Evolutionary conservation across 441 rosid species (phyloP), one percentile per base, ranked within the genome.

Genomic region (Euphorbia celastroides): DNA sequence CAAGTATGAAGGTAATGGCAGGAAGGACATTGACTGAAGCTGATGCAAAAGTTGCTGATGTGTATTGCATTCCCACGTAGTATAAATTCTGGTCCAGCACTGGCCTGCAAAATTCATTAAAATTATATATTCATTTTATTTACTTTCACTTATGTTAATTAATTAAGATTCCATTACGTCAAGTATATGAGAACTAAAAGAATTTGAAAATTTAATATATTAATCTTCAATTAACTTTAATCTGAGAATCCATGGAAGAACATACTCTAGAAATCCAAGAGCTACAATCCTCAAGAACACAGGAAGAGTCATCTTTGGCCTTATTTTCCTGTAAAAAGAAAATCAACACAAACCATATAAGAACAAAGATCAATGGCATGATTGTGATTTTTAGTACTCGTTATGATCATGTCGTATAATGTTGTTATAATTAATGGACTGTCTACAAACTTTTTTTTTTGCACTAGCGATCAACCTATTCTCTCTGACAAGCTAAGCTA

Each of bases 1-100:
- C 97, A 85, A 93, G 26, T 50, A 88, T 71, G 69, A 93, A 93
- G 67, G 98, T 93, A 41, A 93, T 70, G 68, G 97, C 96, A 5
- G 97, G 96, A 64, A 93, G 92, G 64, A 84, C 75, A 67, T 90
- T 93, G 75, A 83, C 75, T 0, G 81, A 76, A 23, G 96, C 92
- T 0, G 98, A 84, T 65, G 93, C 81, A 57, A 85, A 90, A 63
- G 98, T 90, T 64, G 98, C 96, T 0, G 97, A 84, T 5, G 98
- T 90, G 77, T 80, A 79, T 71, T 89, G 81, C 97, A 93, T 78
- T 36, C 98, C 98, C 55, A 86, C 66, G 67, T 80, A 88, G 69
- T 88, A 88, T 25, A 93, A 64, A 58, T 90, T 90, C 79, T 93
- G 98, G 69, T 90, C 98, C 62, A 93, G 80, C 76, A 93, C 96